Conservation (phyloP, 75 land plant species). For the Ceratopteris richardii region DNA sequence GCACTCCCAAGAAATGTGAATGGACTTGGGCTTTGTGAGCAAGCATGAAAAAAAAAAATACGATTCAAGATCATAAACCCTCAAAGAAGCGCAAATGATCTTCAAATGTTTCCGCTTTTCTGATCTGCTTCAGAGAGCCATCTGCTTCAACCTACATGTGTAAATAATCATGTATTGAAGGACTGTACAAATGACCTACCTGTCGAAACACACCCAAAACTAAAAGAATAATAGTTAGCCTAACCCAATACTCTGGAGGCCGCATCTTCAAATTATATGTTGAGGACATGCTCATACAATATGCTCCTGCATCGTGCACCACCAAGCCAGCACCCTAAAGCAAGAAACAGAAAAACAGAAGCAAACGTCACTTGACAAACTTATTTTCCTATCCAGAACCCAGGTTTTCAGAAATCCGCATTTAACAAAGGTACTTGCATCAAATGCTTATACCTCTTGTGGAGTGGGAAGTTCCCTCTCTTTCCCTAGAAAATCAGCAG, state of each 20-base stretch:
- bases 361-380: too few relatives aligned
- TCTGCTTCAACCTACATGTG: slow-evolving; percentile 47
- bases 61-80: slow-evolving; percentile 40
- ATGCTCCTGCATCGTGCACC: slow-evolving; percentile 98
- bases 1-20: too few relatives aligned
- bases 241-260: slow-evolving; percentile 97
- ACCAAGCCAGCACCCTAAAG: slow-evolving; percentile 84
- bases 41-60: too few relatives aligned
- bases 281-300: slow-evolving; percentile 99
- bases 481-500: slow-evolving; percentile 96
- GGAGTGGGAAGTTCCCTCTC: slow-evolving; percentile 85
- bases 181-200: too few relatives aligned
- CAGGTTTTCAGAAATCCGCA: too few relatives aligned
- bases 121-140: slow-evolving; percentile 62
- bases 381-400: too few relatives aligned
- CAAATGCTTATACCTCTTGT: slow-evolving; percentile 18
- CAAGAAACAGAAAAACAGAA: background rate
- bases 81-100: slow-evolving; percentile 78
- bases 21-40: too few relatives aligned
- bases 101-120: slow-evolving; percentile 82
- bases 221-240: background rate
- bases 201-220: too few relatives aligned
- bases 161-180: too few relatives aligned
- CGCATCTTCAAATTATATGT: slow-evolving; percentile 98
- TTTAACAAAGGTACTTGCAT: too few relatives aligned